Base-by-base conservation (phyloP, 345 rosid genomes). In the Murraya paniculata region DNA sequence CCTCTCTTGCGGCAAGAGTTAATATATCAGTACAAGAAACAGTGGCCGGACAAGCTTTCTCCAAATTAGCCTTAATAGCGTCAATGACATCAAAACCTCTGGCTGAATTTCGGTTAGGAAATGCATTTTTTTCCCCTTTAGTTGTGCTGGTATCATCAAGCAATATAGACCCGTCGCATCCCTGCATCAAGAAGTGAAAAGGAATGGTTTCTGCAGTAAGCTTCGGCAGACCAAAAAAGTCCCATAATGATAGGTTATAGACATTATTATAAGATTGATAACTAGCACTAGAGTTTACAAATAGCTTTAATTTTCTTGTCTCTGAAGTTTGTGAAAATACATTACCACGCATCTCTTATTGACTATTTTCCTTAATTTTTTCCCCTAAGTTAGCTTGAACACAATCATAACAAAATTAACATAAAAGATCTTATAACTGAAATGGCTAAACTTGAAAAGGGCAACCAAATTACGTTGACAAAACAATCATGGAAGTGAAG, bases 401-500 rank as follows among this genome's bases (percentile, higher is more conserved):
- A 22, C 31, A 31, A 31, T 21, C 75, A 9, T n/a, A 58, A 24
- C 50, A 24, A 30, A 36, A 36, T n/a, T 56, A 58, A 67, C 24
- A 66, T 21, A 31, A 25, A 66, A 30, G 18, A 11, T 9, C 3
- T 31, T 13, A 24, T 31, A 53, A 10, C 55, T 33, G 8, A 65
- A 36, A 18, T 33, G 55, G 41, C 5, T 31, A 7, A 33, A 64
- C 39, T 33, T 22, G 53, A 62, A 22, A 53, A 1, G 38, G 10
- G 18, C 30, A 28, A 56, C 11, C 24, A 70, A 30, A 72, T 84
- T 91, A 90, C 95, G 71, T 88, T 83, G 27, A 90, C 91, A 39
- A 91, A 81, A 73, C 95, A 89, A 77, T 91, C 93, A 71, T 91
- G 95, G 85, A 89, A 89, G 78, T 89, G 92, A 79, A 91, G 91